These are phyloP conservation scores for Lactarius indigo DNA, from an alignment of 768 basidiomycete genomes.

Conservation along the genomic window DNA sequence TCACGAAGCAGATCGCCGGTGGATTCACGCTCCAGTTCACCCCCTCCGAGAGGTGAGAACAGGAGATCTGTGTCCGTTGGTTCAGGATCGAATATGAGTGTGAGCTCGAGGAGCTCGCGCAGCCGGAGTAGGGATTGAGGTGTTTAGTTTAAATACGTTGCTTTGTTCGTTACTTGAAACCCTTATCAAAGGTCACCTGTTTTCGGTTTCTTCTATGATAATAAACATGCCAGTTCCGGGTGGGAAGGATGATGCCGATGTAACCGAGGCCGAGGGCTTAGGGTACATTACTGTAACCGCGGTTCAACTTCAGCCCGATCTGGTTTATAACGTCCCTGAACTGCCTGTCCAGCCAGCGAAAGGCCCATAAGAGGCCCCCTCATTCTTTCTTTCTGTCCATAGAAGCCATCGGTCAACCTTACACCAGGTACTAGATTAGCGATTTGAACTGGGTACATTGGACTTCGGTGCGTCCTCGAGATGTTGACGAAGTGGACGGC, in stretches of 20 bases:
- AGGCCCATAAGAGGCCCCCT: background rate
- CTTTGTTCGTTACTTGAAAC: background rate
- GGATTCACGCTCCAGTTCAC: slow-evolving; percentile 24
- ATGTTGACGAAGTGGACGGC: background rate
- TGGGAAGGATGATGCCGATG: background rate
- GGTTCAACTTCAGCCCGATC: background rate
- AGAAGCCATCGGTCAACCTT: background rate
- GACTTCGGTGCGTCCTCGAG: background rate
- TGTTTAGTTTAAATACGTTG: background rate
- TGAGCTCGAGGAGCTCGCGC: slow-evolving; percentile 26
- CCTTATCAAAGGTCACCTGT: background rate
- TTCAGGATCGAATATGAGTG: slow-evolving; percentile 28
- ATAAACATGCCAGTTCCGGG: background rate
- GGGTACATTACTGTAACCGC: background rate
- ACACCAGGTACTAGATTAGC: background rate
- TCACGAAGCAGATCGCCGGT: slow-evolving; percentile 19
- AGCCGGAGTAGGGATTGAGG: slow-evolving; percentile 26
- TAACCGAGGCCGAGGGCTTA: background rate
- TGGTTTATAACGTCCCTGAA: background rate
- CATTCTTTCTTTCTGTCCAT: background rate
- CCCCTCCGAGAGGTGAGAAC: slow-evolving; percentile 10
- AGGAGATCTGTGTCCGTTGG: slow-evolving; percentile 23
- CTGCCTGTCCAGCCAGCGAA: background rate
- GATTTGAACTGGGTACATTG: background rate
- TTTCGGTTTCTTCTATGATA: background rate